Percentiles rank a stretch among this genome's conserved stretches.
These are phyloP conservation scores for Pseudevernia furfuracea DNA, from an alignment of 495 filamentous ascomycete species.

Conservation along the genomic window DNA sequence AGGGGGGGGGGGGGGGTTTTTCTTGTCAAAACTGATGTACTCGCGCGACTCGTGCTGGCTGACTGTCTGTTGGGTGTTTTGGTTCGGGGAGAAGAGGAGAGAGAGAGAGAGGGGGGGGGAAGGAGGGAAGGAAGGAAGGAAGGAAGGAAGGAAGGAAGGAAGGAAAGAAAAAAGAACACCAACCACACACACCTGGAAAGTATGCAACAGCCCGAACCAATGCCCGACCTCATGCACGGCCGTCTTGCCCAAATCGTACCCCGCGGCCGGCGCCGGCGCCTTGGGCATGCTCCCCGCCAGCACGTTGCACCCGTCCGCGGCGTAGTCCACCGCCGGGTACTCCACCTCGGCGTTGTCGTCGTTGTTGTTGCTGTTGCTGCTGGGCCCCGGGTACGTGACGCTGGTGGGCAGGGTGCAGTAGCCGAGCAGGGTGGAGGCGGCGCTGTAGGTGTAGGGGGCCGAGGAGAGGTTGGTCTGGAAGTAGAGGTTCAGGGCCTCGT, in stretches of 20 bases:
- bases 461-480: conserved; percentile 42
- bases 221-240: conserved; percentile 52
- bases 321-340: conserved; percentile 33
- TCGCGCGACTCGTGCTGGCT: too few species aligned
- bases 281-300: conserved; percentile 46
- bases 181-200: conserved; percentile 34
- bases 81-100: background rate
- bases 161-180: background rate
- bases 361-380: too few species aligned
- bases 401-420: conserved; percentile 42
- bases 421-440: conserved; percentile 37
- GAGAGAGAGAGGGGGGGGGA: background rate
- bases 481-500: conserved; percentile 45
- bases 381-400: conserved; percentile 29
- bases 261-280: conserved; percentile 29
- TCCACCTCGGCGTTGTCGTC: too few species aligned
- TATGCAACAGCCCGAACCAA: conserved; percentile 52
- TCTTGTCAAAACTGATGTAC: too few species aligned
- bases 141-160: background rate
- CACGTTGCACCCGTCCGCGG: conserved; percentile 47
- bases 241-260: conserved; percentile 45
- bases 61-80: too few species aligned
- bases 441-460: conserved; percentile 10
- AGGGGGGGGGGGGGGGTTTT: too few species aligned
- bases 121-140: background rate